Evolutionary conservation across 2,329 filamentous ascomycete genomes (phyloP), one percentile per base, ranked within the genome.

Genomic region (Epicoccum sorghinum): DNA sequence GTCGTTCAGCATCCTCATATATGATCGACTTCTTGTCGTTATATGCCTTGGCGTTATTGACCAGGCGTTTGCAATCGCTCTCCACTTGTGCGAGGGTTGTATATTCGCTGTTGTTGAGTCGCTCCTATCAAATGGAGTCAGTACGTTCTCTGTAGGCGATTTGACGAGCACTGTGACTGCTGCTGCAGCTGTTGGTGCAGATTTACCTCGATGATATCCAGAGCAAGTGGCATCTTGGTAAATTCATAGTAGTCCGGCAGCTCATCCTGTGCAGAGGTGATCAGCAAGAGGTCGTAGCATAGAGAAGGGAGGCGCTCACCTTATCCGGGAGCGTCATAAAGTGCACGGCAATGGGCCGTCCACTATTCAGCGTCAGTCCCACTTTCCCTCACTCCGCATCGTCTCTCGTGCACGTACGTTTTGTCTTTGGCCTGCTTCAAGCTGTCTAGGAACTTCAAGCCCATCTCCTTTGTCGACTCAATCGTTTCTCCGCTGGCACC

Each of bases 1-100:
- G 84, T 43, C 91, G 86, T 75, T 96, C 92, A 7, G 92, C 91
- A 77, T 96, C 91, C 38, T 91, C 88, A 69, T 89, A 93, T 33
- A 89, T 82, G 52, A 86, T 78, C 0, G 90, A 91, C 38, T 83
- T 83, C 63, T 88, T 88, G 55, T 87, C 82, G 68, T 93, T 93
- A 76, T 86, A 95, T 48, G 91, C 87, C 74, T 96, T 96, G 32
- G 90, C 90, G 69, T 96, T 96, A 60, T 86, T 83, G 50, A 96
- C 89, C 82, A 96, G 89, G 59, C 91, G 87, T 79, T 95, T 96
- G 70, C 93, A 84, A 71, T 93, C 93, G 68, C 89, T 88, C 74
- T 96, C 92, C 10, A 96, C 79, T 44, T 88, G 82, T 5, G 90
- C 86, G 43, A 96, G 80, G 46, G 78, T 89, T 12, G 82, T 72